Percentiles rank a stretch among this genome's conserved stretches.
These are phyloP conservation scores for Trichoderma guizhouense DNA, from an alignment of 2,329 filamentous ascomycete species.

Conservation along the genomic window DNA sequence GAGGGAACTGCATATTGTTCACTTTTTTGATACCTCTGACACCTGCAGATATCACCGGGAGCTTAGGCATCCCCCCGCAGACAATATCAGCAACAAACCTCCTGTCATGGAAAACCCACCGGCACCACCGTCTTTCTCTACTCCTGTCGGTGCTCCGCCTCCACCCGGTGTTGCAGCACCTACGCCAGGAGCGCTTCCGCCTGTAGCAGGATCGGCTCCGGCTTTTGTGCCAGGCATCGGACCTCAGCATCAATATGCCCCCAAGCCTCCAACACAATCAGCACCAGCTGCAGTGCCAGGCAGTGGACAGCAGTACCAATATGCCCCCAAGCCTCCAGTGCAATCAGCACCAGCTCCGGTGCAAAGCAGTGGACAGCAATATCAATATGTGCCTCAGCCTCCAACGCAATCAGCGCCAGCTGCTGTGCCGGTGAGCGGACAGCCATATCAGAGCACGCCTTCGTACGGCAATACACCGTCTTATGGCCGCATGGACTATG, in stretches of 20 bases:
- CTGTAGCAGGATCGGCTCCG: background rate
- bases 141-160: background rate
- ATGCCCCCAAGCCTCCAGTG: background rate
- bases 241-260: background rate
- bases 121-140: background rate
- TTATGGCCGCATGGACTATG: background rate
- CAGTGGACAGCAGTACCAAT: too few relatives aligned
- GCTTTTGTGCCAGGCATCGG: background rate
- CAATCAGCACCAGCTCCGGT: background rate
- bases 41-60: background rate
- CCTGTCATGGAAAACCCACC: background rate
- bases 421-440: background rate
- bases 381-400: background rate
- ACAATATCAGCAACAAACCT: background rate
- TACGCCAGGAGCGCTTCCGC: background rate
- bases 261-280: background rate
- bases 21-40: constrained; percentile 2
- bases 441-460: background rate
- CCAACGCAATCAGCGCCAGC: background rate
- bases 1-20: background rate
- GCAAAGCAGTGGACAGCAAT: background rate
- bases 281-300: background rate
- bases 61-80: background rate
- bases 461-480: background rate
- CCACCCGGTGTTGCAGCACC: background rate